Evolutionary conservation across 108 stramenopile genomes (phyloP), one percentile per base, ranked within the genome.

Genomic region (Cylindrotheca closterium): DNA sequence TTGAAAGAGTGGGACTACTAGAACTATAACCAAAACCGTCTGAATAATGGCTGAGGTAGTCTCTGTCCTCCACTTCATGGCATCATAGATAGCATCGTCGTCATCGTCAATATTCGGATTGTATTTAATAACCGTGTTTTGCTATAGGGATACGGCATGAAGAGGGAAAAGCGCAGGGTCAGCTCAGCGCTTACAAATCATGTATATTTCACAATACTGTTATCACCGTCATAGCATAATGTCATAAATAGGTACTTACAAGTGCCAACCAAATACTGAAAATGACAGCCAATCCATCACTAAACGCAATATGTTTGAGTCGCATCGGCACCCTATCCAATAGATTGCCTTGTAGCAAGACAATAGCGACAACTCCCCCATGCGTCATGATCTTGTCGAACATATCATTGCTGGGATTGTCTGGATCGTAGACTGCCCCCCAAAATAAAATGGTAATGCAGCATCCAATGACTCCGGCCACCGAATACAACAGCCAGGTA

Each of bases 391-490:
- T 37, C 22, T 12, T 58, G 18, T n/a, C 7, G 21, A 37, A 58
- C n/a, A n/a, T n/a, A n/a, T n/a, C n/a, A n/a, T 31, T 3, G 34
- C 32, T 42, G 4, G 3, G 23, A 3, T 42, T 21, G 4, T 28
- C 55, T 2, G 58, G 58, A 58, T 33, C 8, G n/a, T 42, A 58
- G 12, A 32, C 19, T 4, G 34, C 24, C 5, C 18, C 22, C 58
- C 58, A 58, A 58, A 21, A 58, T 33, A 58, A n/a, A 58, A 58
- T 33, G 58, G 37, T 33, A 12, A 58, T 23, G 32, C 7, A 18
- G 21, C 32, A 24, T 7, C 58, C 58, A 33, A 37, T 30, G 3
- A 58, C 58, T 30, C 17, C 58, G 8, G 58, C 58, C 58, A 58
- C 58, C 3, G 34, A 21, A 58, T 37, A 58, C 33, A 42, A 18